These are phyloP conservation scores for Xylariaceae sp. DNA, from an alignment of 2,329 filamentous ascomycete species.

Conservation along the genomic window DNA sequence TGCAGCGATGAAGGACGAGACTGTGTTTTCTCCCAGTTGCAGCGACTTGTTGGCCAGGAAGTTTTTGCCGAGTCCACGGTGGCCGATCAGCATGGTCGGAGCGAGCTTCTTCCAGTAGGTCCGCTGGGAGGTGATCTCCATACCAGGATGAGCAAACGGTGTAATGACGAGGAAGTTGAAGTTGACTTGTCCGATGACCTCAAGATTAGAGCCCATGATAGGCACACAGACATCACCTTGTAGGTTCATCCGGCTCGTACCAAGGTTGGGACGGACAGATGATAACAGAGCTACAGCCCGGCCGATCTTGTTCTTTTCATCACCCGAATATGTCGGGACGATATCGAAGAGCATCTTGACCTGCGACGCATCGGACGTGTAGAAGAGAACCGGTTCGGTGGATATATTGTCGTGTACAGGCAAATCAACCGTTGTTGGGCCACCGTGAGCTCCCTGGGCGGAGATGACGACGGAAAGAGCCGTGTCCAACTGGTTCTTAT, in stretches of 20 bases:
- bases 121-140: slow-evolving; percentile 83
- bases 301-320: slow-evolving; percentile 81
- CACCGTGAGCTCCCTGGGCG: slow-evolving; percentile 76
- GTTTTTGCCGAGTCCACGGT: slow-evolving; percentile 84
- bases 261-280: slow-evolving; percentile 75
- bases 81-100: slow-evolving; percentile 74
- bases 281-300: slow-evolving; percentile 84
- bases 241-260: slow-evolving; percentile 80
- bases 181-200: slow-evolving; percentile 89
- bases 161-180: slow-evolving; percentile 97
- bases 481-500: slow-evolving; percentile 89
- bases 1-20: slow-evolving; percentile 92
- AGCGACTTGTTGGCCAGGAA: slow-evolving; percentile 74
- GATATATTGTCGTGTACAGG: slow-evolving; percentile 91
- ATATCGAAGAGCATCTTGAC: slow-evolving; percentile 93
- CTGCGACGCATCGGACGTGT: slow-evolving; percentile 66
- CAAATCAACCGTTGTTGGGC: slow-evolving; percentile 83
- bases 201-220: slow-evolving; percentile 76
- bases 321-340: slow-evolving; percentile 88
- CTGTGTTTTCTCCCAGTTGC: slow-evolving; percentile 92
- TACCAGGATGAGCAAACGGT: slow-evolving; percentile 87
- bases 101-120: slow-evolving; percentile 95
- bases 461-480: slow-evolving; percentile 88
- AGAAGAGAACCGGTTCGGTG: slow-evolving; percentile 90
- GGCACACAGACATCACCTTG: slow-evolving; percentile 91